Conservation (phyloP, 768 basidiomycete species). For the Podaxis pistillaris region DNA sequence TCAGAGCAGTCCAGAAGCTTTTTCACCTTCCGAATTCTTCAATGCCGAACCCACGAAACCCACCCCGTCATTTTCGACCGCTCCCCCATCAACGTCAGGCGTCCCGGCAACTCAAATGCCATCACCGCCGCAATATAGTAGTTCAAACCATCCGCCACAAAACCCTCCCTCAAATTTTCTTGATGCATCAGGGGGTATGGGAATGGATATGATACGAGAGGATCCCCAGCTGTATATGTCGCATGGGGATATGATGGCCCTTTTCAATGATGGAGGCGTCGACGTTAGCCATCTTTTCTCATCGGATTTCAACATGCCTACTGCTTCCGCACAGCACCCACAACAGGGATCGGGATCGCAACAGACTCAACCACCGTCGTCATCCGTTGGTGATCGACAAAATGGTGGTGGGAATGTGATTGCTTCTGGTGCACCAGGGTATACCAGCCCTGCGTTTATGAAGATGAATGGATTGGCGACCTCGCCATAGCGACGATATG, state of each 20-base stretch:
- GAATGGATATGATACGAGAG: slow-evolving; percentile 46
- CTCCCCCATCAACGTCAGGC: slow-evolving; percentile 19
- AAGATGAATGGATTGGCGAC: slow-evolving; percentile 35
- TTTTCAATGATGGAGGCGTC: slow-evolving; percentile 53
- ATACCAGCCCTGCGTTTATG: slow-evolving; percentile 29
- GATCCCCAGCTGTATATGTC: slow-evolving; percentile 56
- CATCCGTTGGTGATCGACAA: slow-evolving; percentile 13
- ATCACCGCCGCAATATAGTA: slow-evolving; percentile 10
- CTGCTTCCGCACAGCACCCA: neutral
- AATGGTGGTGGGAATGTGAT: slow-evolving; percentile 16
- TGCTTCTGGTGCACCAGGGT: slow-evolving; percentile 18
- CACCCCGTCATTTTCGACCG: slow-evolving; percentile 23
- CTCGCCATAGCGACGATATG: slow-evolving; percentile 29
- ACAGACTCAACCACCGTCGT: slow-evolving; percentile 19
- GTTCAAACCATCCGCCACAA: slow-evolving; percentile 20
- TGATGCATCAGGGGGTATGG: slow-evolving; percentile 33
- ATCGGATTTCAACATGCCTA: slow-evolving; percentile 26
- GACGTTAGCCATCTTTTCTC: slow-evolving; percentile 32
- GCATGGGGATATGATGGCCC: slow-evolving; percentile 57
- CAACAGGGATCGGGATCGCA: slow-evolving; percentile 10
- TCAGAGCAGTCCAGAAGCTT: slow-evolving; percentile 62
- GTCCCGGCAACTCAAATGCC: slow-evolving; percentile 15
- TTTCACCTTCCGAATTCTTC: slow-evolving; percentile 65
- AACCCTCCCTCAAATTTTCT: slow-evolving; percentile 27
- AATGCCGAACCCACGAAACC: slow-evolving; percentile 41